These are phyloP conservation scores for Asparagopsis taxiformis DNA, from an alignment of 31 red algal species.

Conservation along the genomic window DNA sequence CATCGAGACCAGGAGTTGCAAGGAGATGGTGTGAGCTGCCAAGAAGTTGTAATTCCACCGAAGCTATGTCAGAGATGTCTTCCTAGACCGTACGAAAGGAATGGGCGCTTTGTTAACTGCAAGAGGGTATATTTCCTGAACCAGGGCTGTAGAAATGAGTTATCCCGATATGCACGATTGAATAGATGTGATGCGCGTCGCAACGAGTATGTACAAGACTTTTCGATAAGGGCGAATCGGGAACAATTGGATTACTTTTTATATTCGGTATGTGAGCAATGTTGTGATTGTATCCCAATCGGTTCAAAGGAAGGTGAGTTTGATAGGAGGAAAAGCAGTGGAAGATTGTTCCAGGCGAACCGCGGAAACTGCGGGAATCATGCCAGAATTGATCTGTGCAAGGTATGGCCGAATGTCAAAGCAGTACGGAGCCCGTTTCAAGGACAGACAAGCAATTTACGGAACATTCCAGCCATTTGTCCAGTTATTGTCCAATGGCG, in stretches of 20 bases:
- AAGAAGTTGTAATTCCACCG: slow-evolving; percentile 6
- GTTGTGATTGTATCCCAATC: slow-evolving; percentile 26
- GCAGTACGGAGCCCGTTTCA: not conserved
- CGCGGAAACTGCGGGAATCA: slow-evolving; percentile 22
- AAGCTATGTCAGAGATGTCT: slow-evolving; percentile 10
- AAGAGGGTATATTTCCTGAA: slow-evolving; percentile 13
- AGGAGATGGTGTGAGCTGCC: slow-evolving; percentile 22
- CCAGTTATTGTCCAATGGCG: not conserved
- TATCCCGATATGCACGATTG: slow-evolving; percentile 1
- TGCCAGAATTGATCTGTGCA: slow-evolving; percentile 14
- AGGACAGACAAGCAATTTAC: not conserved
- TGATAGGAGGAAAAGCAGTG: not conserved
- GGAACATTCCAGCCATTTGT: not conserved
- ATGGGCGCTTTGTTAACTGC: slow-evolving; percentile 30
- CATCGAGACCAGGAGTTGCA: slow-evolving; percentile 3
- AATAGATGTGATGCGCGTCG: slow-evolving; percentile 32
- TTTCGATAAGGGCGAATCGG: slow-evolving; percentile 7
- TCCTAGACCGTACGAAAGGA: not conserved
- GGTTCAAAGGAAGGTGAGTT: slow-evolving; percentile 4
- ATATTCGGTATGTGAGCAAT: slow-evolving; percentile 31
- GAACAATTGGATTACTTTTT: slow-evolving; percentile 31
- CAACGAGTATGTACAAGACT: not conserved
- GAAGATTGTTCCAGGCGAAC: slow-evolving; percentile 7
- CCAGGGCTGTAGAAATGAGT: not conserved
- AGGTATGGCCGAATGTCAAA: slow-evolving; percentile 21